Conservation (phyloP, 2,329 filamentous ascomycete genomes). For the Fonsecaea nubica region DNA sequence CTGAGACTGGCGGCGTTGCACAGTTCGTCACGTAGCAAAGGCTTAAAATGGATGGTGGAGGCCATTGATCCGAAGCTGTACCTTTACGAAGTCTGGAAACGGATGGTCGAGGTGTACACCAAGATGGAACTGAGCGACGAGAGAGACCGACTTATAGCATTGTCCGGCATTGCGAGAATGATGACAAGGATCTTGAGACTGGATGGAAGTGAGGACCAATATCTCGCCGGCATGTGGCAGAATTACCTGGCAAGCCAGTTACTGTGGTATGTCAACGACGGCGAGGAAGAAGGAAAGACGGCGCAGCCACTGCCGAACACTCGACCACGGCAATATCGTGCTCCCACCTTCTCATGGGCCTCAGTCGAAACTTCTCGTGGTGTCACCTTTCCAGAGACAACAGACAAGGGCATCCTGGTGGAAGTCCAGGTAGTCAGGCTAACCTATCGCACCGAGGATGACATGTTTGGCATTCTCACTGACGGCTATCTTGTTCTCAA, state of each 20-base stretch:
- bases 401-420: conserved; percentile 15
- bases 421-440: conserved; percentile 21
- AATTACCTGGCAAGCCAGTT: conserved; percentile 15
- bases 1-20: conserved; percentile 3
- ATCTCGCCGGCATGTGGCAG: conserved; percentile 29
- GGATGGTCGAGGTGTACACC: conserved; percentile 20
- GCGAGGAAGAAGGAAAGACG: neutral
- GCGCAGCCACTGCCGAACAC: conserved; percentile 17
- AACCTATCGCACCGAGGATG: conserved; percentile 14
- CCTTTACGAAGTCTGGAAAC: conserved; percentile 27
- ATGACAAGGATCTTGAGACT: conserved; percentile 11
- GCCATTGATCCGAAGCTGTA: neutral
- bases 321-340: conserved; percentile 19
- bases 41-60: conserved; percentile 7
- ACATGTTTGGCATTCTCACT: conserved; percentile 22
- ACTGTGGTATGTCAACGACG: conserved; percentile 24
- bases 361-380: conserved; percentile 21
- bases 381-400: conserved; percentile 22
- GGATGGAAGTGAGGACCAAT: conserved; percentile 16
- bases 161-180: conserved; percentile 25
- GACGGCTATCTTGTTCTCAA: conserved; percentile 25
- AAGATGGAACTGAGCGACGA: conserved; percentile 17
- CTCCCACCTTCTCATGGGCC: conserved; percentile 27
- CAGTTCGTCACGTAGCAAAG: neutral
- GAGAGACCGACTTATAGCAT: conserved; percentile 23